Conservation (phyloP, 2,329 filamentous ascomycete species). For the Claviceps humidiphila region DNA sequence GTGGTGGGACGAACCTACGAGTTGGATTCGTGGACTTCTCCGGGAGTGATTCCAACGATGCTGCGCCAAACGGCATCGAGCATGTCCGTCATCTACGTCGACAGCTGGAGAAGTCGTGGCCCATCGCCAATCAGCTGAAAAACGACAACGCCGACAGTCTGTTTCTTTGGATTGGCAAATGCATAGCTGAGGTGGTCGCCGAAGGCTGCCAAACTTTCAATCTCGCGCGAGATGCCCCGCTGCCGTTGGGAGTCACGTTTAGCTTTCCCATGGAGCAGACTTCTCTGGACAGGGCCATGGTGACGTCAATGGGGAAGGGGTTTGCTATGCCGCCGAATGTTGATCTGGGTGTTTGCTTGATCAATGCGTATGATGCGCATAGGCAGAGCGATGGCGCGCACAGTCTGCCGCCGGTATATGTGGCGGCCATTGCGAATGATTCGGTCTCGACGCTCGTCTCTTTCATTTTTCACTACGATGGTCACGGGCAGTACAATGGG, state of each 20-base stretch:
- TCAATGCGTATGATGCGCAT: constrained; percentile 44
- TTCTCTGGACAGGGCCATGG: constrained; percentile 45
- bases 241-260: constrained; percentile 57
- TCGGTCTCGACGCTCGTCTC: constrained; percentile 68
- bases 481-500: too few species aligned
- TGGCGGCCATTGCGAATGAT: constrained; percentile 70
- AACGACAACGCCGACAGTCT: constrained; percentile 60
- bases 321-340: constrained; percentile 49
- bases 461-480: constrained; percentile 58
- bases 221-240: constrained; percentile 28
- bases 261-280: constrained; percentile 58
- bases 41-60: constrained; percentile 15
- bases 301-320: constrained; percentile 60
- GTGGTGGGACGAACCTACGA: constrained; percentile 55
- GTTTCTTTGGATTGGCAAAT: constrained; percentile 70
- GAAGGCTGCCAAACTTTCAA: constrained; percentile 35
- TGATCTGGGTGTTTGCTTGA: constrained; percentile 46
- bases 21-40: constrained; percentile 54
- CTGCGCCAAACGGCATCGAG: constrained; percentile 7
- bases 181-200: constrained; percentile 59
- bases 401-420: constrained; percentile 50
- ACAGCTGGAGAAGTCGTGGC: constrained; percentile 57
- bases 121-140: constrained; percentile 60
- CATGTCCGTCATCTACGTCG: constrained; percentile 32
- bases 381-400: constrained; percentile 24